These are phyloP conservation scores for Saccharomycopsis sp. DNA, from an alignment of 805 yeast genomes.

Conservation along the genomic window DNA sequence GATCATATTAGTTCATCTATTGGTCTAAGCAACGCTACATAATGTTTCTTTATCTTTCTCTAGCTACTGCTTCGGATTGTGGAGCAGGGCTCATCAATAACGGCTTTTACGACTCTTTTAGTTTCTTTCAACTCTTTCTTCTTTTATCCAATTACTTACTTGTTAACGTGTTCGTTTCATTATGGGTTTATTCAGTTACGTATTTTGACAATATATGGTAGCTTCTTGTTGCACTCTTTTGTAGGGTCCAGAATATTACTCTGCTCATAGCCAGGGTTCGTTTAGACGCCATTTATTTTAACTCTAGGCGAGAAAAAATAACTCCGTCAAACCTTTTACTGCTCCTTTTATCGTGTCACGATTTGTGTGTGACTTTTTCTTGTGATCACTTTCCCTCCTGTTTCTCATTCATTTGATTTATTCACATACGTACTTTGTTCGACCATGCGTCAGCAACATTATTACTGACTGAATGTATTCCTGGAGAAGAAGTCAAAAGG, in stretches of 20 bases:
- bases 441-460: not conserved
- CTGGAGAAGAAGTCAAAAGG: slow-evolving; percentile 27
- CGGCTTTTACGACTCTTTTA: not conserved
- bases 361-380: too few species aligned
- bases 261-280: not conserved
- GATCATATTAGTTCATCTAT: slow-evolving; percentile 9
- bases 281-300: not conserved
- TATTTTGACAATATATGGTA: not conserved
- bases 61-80: too few species aligned
- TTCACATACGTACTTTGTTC: not conserved
- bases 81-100: too few species aligned
- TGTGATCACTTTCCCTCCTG: not conserved
- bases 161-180: not conserved
- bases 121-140: not conserved
- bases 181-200: not conserved
- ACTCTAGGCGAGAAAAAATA: not conserved
- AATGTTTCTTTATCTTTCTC: not conserved
- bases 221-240: too few species aligned
- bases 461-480: not conserved
- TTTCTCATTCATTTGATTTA: too few species aligned
- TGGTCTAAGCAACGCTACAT: not conserved
- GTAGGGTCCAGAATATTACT: too few species aligned
- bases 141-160: not conserved
- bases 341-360: too few species aligned
- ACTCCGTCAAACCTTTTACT: not conserved